Evolutionary conservation across 2,329 filamentous ascomycete genomes (phyloP).

Genomic region (Chrysoporthe austroafricana): DNA sequence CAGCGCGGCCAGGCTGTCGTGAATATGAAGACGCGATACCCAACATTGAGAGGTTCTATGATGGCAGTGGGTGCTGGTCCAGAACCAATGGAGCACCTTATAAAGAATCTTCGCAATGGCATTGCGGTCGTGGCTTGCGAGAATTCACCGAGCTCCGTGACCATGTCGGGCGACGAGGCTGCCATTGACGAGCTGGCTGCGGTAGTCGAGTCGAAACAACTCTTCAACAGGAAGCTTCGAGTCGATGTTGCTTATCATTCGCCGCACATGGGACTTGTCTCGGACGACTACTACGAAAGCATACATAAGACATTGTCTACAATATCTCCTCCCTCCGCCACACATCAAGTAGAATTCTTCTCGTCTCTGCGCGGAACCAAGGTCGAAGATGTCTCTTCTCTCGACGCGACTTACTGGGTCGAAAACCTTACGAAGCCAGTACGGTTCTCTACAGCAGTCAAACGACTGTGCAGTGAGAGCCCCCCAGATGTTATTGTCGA

Average conservation of each 20-base stretch:
- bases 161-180: slow-evolving; percentile 39
- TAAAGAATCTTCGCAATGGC: neutral
- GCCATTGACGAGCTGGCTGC: slow-evolving; percentile 2
- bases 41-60: slow-evolving; percentile 19
- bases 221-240: slow-evolving; percentile 38
- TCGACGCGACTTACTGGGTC: slow-evolving; percentile 49
- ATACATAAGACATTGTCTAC: neutral
- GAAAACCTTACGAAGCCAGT: slow-evolving; percentile 47
- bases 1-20: slow-evolving; percentile 25
- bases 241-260: slow-evolving; percentile 45
- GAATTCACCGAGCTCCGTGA: slow-evolving; percentile 36
- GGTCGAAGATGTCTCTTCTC: slow-evolving; percentile 38
- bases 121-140: slow-evolving; percentile 21
- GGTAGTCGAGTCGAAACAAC: slow-evolving; percentile 6
- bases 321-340: slow-evolving; percentile 24
- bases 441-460: slow-evolving; percentile 42
- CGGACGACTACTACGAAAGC: slow-evolving; percentile 31
- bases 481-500: slow-evolving; percentile 34
- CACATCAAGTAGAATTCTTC: slow-evolving; percentile 44
- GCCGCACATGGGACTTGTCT: slow-evolving; percentile 34
- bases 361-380: slow-evolving; percentile 47
- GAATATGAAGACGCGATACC: slow-evolving; percentile 1
- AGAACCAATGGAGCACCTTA: slow-evolving; percentile 11
- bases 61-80: slow-evolving; percentile 20
- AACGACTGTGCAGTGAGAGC: slow-evolving; percentile 35